Evolutionary conservation across 2,329 filamentous ascomycete species (phyloP), one percentile per base, ranked within the genome.

Genomic region (Colletotrichum incanum): DNA sequence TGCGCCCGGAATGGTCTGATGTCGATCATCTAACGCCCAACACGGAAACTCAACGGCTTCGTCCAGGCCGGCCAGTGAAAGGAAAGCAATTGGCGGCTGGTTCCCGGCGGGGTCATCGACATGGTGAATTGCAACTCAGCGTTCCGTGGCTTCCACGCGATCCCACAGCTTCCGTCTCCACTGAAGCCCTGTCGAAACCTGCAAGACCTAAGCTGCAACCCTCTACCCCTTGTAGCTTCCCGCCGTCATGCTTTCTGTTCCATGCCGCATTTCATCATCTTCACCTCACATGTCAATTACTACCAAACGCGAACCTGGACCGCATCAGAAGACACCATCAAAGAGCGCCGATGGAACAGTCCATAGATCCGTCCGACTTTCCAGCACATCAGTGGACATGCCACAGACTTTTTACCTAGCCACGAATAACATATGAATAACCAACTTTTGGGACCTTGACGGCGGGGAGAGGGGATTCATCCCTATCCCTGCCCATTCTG

Each of bases 401-500:
- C 39, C 8, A 20, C 31, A 41, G 31, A 20, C 31, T n/a, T 39
- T 28, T 34, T 16, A 8, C 23, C n/a, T 5, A 3, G 45, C 50
- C 50, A 34, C n/a, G n/a, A 16, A 5, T 26, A 31, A 31, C 28
- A 31, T 18, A 28, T 8, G 26, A 28, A 5, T 5, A 34, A 20
- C 26, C 9, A n/a, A 20, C 12, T 34, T n/a, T 20, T 12, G 39
- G 5, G n/a, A 34, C 58, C 18, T 39, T 26, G 26, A 16, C 9
- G 37, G 31, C 8, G 31, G 31, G 28, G 20, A 45, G 20, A 34
- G 26, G 54, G 39, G 45, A 7, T 31, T 26, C 5, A 41, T 41
- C 55, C 55, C 45, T 41, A 63, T 47, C 62, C 47, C 49, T 52
- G 45, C 31, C 31, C 45, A 9, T 49, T 37, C 52, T 69, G 62